Conservation (phyloP, 1,139 yeast species). For the Geotrichum fermentans region DNA sequence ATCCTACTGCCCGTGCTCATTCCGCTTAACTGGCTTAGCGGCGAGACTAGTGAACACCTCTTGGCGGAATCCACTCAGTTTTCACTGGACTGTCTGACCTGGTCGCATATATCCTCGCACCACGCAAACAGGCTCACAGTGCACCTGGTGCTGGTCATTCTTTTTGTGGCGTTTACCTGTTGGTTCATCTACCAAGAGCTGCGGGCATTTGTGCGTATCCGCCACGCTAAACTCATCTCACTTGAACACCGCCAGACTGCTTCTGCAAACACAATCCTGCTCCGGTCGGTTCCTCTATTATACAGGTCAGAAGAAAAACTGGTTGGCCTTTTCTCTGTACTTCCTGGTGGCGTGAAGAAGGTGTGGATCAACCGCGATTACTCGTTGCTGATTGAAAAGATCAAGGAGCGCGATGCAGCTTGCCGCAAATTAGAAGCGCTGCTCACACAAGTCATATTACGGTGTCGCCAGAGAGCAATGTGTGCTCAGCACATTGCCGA, state of each 20-base stretch:
- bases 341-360: slow-evolving; percentile 29
- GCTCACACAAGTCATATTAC: slow-evolving; percentile 20
- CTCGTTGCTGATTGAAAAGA: slow-evolving; percentile 23
- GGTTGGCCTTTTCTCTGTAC: slow-evolving; percentile 22
- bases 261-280: slow-evolving; percentile 30
- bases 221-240: slow-evolving; percentile 27
- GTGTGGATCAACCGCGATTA: slow-evolving; percentile 35
- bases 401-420: slow-evolving; percentile 22
- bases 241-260: slow-evolving; percentile 24
- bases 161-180: slow-evolving; percentile 22
- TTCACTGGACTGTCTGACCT: slow-evolving; percentile 31
- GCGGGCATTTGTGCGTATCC: slow-evolving; percentile 25
- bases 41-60: slow-evolving; percentile 4
- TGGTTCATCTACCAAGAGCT: slow-evolving; percentile 28
- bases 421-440: slow-evolving; percentile 26
- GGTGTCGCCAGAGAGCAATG: slow-evolving; percentile 9
- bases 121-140: slow-evolving; percentile 26
- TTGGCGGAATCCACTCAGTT: slow-evolving; percentile 4
- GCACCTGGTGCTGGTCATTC: slow-evolving; percentile 28
- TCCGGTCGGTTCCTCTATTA: slow-evolving; percentile 27
- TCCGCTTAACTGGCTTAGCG: slow-evolving; percentile 27
- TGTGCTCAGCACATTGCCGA: background rate
- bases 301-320: slow-evolving; percentile 13
- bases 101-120: slow-evolving; percentile 28
- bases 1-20: slow-evolving; percentile 29